phyloP scores from a whole-genome alignment of 768 basidiomycete species.

The Tremella fuciformis region DNA sequence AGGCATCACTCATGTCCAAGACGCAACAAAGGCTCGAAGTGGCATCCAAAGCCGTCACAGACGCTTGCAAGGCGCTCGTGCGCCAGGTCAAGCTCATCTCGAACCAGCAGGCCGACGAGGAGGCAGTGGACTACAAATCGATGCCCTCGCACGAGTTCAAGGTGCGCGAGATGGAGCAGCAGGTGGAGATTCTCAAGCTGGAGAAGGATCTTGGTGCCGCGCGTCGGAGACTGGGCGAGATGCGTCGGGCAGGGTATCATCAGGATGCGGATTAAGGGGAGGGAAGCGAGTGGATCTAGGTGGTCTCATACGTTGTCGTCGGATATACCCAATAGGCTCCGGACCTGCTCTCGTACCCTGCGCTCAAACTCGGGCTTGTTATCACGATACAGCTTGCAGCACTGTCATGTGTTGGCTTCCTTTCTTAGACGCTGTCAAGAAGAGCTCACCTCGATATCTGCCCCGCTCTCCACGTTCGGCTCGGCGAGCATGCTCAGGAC shows the following conservation, averaged over 20 bases:
- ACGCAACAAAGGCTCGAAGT: conserved; percentile 94
- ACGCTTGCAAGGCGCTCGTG: conserved; percentile 94
- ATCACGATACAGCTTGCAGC: conserved; percentile 93
- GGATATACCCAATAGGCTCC: conserved; percentile 69
- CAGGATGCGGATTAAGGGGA: conserved; percentile 39
- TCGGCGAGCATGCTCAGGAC: conserved; percentile 99
- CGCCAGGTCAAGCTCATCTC: conserved; percentile 93
- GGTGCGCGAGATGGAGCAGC: conserved; percentile 96
- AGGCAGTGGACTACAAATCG: conserved; percentile 77
- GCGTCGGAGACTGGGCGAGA: conserved; percentile 50
- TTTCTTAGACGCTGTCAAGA: background rate
- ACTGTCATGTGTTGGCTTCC: conserved; percentile 56
- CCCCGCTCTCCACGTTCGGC: conserved; percentile 95
- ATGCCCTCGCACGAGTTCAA: conserved; percentile 97
- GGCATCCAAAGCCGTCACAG: conserved; percentile 95
- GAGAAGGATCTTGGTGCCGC: conserved; percentile 86
- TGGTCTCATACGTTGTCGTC: conserved; percentile 8
- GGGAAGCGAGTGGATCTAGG: conserved; percentile 2
- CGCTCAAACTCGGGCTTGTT: conserved; percentile 84
- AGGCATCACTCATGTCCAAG: conserved; percentile 97
- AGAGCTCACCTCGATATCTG: conserved; percentile 64
- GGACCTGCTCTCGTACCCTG: conserved; percentile 75
- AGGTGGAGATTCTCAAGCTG: conserved; percentile 93
- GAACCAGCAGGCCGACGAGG: conserved; percentile 74
- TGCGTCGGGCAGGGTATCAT: conserved; percentile 50